phyloP scores from a whole-genome alignment of 345 rosid species.

The Eucalyptus curtisii region DNA sequence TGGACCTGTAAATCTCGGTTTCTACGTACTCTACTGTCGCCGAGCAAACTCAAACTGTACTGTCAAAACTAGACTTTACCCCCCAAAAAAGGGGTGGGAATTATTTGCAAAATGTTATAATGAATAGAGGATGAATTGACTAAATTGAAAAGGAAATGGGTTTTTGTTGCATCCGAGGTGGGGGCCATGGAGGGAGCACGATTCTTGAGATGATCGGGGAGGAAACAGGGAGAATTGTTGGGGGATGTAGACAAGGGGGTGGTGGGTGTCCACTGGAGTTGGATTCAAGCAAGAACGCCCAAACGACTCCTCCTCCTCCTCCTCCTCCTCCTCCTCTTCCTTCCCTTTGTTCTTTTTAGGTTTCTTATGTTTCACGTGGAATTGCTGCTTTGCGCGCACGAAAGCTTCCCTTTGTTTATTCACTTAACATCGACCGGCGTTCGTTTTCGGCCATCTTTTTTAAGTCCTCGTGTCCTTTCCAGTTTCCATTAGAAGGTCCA shows the following conservation, averaged over 20 bases:
- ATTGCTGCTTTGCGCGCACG: background rate
- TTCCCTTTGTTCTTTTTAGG: background rate
- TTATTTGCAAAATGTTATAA: background rate
- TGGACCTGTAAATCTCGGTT: background rate
- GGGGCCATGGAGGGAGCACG: background rate
- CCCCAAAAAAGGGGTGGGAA: fast-evolving
- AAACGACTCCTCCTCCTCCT: background rate
- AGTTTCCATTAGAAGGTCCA: background rate
- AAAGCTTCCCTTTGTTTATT: background rate
- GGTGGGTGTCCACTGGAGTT: background rate
- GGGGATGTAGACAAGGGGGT: background rate
- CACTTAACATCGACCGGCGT: background rate
- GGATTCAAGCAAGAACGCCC: background rate
- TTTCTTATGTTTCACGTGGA: background rate
- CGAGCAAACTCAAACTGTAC: fast-evolving
- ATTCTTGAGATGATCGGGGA: background rate
- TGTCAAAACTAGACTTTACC: background rate
- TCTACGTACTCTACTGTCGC: fast-evolving
- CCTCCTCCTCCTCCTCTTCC: no score
- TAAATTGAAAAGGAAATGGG: background rate
- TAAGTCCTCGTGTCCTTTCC: background rate
- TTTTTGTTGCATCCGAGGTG: background rate
- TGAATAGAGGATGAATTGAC: background rate
- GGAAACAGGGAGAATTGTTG: no score
- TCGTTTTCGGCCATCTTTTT: background rate